phyloP scores from a whole-genome alignment of 2,329 filamentous ascomycete genomes.

The Monilinia fructigena region DNA sequence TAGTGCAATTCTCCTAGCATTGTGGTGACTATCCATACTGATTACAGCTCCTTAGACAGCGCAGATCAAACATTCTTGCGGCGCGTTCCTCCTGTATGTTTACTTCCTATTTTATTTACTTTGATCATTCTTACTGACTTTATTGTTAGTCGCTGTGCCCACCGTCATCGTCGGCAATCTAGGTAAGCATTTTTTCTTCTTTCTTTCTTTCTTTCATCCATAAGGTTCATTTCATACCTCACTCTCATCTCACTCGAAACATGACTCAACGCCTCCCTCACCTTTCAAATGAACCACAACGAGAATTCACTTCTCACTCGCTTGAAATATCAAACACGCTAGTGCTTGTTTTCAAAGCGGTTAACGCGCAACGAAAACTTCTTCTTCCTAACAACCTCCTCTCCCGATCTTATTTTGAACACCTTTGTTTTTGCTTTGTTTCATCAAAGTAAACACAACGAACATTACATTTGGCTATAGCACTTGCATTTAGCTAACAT shows the following conservation, averaged over 20 bases:
- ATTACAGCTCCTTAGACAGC: neutral
- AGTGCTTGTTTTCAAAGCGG: constrained; percentile 2
- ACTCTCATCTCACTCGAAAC: neutral
- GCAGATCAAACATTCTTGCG: neutral
- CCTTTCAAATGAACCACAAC: neutral
- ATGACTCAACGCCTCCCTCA: neutral
- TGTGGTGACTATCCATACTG: neutral
- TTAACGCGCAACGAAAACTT: neutral
- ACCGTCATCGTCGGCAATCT: neutral
- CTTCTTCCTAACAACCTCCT: neutral
- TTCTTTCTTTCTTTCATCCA: neutral
- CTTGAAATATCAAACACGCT: neutral
- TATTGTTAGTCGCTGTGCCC: neutral
- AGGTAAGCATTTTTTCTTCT: neutral
- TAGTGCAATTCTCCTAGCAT: too few species aligned
- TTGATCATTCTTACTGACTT: neutral
- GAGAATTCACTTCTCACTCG: constrained; percentile 2
- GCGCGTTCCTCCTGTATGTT: neutral
- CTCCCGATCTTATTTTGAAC: neutral
- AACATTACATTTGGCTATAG: neutral
- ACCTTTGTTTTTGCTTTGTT: neutral
- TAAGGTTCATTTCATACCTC: constrained; percentile 3
- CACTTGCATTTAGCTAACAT: constrained; percentile 10
- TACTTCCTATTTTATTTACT: neutral
- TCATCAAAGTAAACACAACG: neutral